phyloP scores from a whole-genome alignment of 1,284 basidiomycete genomes.

The Coniophora puteana region DNA sequence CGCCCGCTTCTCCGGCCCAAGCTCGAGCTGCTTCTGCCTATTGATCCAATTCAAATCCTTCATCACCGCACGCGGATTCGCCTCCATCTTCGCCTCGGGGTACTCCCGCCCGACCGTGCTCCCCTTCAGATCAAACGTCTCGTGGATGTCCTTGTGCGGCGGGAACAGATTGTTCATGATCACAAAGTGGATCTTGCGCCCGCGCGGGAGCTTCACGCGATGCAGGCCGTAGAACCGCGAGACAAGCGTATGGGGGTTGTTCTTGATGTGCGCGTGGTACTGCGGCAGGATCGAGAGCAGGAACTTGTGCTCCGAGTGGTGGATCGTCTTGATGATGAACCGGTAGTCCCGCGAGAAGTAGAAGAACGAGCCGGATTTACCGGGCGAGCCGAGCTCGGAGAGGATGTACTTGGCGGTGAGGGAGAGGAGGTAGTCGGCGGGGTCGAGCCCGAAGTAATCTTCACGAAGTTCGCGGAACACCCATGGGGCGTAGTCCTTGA shows the following conservation, averaged over 20 bases:
- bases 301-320: conserved; percentile 93
- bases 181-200: conserved; percentile 96
- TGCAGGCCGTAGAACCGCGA: conserved; percentile 96
- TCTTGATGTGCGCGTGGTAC: conserved; percentile 87
- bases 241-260: conserved; percentile 91
- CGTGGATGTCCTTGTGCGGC: conserved; percentile 95
- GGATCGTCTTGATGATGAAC: conserved; percentile 99
- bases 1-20: conserved; percentile 93
- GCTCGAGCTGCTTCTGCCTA: conserved; percentile 71
- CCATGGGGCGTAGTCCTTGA: conserved; percentile 99
- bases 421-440: conserved; percentile 95
- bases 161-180: conserved; percentile 99
- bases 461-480: conserved; percentile 95
- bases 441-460: conserved; percentile 92
- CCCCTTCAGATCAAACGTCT: conserved; percentile 97
- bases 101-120: conserved; percentile 89
- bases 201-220: conserved; percentile 92
- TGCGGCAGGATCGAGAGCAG: conserved; percentile 80
- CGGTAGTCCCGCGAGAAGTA: conserved; percentile 99
- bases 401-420: conserved; percentile 98
- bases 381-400: conserved; percentile 96
- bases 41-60: conserved; percentile 98
- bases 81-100: conserved; percentile 77
- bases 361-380: conserved; percentile 98
- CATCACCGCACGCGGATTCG: conserved; percentile 85